Percentiles rank a stretch among this genome's conserved stretches.
These are phyloP conservation scores for Termitomyces sp. DNA, from an alignment of 768 basidiomycete genomes.

Conservation along the genomic window DNA sequence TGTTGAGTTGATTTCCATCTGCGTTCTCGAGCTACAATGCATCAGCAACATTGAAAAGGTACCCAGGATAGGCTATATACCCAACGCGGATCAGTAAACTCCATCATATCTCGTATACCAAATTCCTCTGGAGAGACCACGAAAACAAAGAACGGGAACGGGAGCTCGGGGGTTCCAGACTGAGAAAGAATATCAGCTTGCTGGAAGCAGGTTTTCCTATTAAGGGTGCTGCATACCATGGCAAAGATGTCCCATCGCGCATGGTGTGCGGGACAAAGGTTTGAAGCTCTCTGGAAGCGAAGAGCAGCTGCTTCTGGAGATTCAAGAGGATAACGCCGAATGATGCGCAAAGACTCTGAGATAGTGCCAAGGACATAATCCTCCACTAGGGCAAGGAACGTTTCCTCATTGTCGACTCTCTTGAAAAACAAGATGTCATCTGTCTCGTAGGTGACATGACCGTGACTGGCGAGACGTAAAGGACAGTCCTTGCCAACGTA, in stretches of 20 bases:
- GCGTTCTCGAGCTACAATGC: slow-evolving; percentile 11
- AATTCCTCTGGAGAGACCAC: slow-evolving; percentile 22
- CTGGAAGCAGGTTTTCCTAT: too few species aligned
- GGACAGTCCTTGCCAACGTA: slow-evolving; percentile 9
- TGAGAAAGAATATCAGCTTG: not conserved
- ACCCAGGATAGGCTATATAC: slow-evolving; percentile 7
- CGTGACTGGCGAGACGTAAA: slow-evolving; percentile 14
- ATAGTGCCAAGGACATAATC: slow-evolving; percentile 18
- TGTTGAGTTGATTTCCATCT: slow-evolving; percentile 13
- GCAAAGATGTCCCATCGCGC: slow-evolving; percentile 23
- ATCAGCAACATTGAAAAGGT: not conserved
- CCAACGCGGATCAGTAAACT: slow-evolving; percentile 12
- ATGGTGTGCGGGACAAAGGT: slow-evolving; percentile 19
- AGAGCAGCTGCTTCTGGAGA: slow-evolving; percentile 9
- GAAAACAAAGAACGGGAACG: slow-evolving; percentile 18
- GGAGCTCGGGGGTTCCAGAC: slow-evolving; percentile 8
- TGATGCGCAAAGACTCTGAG: slow-evolving; percentile 15
- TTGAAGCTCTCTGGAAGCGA: slow-evolving; percentile 15
- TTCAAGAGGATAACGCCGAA: slow-evolving; percentile 1
- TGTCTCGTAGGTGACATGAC: slow-evolving; percentile 12
- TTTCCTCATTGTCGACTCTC: slow-evolving; percentile 18
- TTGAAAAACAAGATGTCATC: slow-evolving; percentile 12
- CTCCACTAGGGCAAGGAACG: slow-evolving; percentile 11
- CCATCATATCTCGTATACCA: slow-evolving; percentile 17
- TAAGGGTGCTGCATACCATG: slow-evolving; percentile 10